phyloP scores from a whole-genome alignment of 225 moss, liverwort and hornwort genomes.

The Sphagnum tenellum region DNA sequence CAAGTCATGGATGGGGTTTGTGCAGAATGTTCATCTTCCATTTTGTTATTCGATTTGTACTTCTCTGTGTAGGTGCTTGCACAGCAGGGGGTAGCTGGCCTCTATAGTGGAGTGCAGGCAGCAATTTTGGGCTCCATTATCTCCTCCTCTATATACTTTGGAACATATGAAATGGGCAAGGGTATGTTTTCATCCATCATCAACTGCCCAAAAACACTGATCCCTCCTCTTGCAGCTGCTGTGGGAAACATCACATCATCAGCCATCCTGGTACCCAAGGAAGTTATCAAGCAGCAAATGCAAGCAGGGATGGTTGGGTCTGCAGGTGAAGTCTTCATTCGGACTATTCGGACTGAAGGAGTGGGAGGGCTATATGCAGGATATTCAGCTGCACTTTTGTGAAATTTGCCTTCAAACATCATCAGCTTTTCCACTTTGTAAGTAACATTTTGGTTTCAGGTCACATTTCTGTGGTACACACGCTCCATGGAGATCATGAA shows the following conservation, averaged over 20 bases:
- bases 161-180: slow-evolving; percentile 75
- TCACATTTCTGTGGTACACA: no score
- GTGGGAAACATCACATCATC: slow-evolving; percentile 74
- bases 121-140: slow-evolving; percentile 73
- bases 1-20: no score
- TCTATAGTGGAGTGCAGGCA: slow-evolving; percentile 67
- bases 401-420: slow-evolving; percentile 71
- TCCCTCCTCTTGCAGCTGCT: slow-evolving; percentile 68
- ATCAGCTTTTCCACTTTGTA: slow-evolving; percentile 80
- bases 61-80: slow-evolving; percentile 44
- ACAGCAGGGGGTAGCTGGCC: slow-evolving; percentile 61
- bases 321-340: slow-evolving; percentile 42
- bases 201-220: slow-evolving; percentile 49
- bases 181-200: slow-evolving; percentile 52
- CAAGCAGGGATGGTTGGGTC: slow-evolving; percentile 60
- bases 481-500: no score
- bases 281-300: slow-evolving; percentile 77
- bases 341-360: slow-evolving; percentile 54
- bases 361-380: slow-evolving; percentile 64
- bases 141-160: slow-evolving; percentile 72
- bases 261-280: slow-evolving; percentile 68
- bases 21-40: no score
- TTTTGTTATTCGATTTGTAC: no score
- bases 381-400: slow-evolving; percentile 64
- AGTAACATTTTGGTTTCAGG: slow-evolving; percentile 3